phyloP scores from a whole-genome alignment of 306 rosid genomes.

The Ormosia emarginata region DNA sequence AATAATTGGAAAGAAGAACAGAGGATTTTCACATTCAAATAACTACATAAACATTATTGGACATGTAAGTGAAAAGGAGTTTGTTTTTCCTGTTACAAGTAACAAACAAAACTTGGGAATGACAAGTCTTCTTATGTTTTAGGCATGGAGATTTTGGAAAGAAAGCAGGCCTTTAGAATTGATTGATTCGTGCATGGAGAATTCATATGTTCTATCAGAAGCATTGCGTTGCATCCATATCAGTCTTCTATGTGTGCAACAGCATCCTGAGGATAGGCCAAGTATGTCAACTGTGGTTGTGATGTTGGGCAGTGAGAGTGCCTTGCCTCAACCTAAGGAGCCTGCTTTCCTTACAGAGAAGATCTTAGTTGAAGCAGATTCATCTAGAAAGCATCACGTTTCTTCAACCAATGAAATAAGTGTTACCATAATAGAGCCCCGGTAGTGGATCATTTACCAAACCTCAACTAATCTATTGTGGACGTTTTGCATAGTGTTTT shows the following conservation, averaged over 20 bases:
- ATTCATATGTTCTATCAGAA: conserved; percentile 5
- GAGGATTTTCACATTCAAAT: conserved; percentile 22
- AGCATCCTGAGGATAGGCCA: conserved; percentile 55
- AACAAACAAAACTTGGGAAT: background rate
- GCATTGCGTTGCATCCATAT: conserved; percentile 45
- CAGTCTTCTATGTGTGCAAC: conserved; percentile 53
- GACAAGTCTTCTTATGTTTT: background rate
- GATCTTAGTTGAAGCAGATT: conserved; percentile 3
- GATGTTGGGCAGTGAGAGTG: conserved; percentile 45
- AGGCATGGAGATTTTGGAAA: conserved; percentile 37
- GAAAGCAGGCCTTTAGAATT: conserved; percentile 32
- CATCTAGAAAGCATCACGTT: conserved; percentile 9
- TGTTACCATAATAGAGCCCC: conserved; percentile 24
- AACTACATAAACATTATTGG: conserved; percentile 19
- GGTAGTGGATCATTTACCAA: conserved; percentile 8
- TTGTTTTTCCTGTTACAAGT: background rate
- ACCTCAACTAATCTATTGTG: background rate
- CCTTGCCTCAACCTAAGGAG: conserved; percentile 41
- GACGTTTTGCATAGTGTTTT: background rate
- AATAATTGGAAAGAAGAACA: conserved; percentile 31
- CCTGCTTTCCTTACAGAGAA: conserved; percentile 41
- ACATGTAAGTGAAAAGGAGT: conserved; percentile 15
- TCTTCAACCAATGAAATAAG: conserved; percentile 30
- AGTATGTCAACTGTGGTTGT: conserved; percentile 49
- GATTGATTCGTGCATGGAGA: conserved; percentile 32